These are phyloP conservation scores for Tieghemiomyces parasiticus DNA, from an alignment of 192 early-diverging fungal genomes.

Conservation along the genomic window DNA sequence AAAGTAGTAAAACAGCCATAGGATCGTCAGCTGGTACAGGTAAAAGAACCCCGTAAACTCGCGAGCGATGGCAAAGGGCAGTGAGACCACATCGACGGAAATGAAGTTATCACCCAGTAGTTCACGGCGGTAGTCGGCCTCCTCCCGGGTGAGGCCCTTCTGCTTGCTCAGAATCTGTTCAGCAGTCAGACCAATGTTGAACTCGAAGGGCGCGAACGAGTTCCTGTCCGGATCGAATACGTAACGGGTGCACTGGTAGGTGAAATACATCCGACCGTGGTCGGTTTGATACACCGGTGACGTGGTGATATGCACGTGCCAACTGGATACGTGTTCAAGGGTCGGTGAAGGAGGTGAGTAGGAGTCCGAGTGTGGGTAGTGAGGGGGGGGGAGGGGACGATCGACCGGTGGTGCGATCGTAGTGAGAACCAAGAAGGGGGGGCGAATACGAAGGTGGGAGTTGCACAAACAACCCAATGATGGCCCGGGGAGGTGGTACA, in stretches of 20 bases:
- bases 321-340: too few species aligned
- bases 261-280: constrained; percentile 33
- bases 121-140: constrained; percentile 32
- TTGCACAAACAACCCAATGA: too few species aligned
- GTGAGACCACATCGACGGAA: constrained; percentile 32
- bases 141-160: constrained; percentile 30
- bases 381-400: too few species aligned
- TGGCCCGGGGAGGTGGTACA: too few species aligned
- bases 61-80: constrained; percentile 27
- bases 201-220: constrained; percentile 32
- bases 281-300: constrained; percentile 21
- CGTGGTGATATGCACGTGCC: constrained; percentile 19
- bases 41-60: constrained; percentile 37
- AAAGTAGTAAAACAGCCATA: constrained; percentile 33
- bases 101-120: constrained; percentile 44
- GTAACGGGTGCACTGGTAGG: constrained; percentile 48
- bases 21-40: constrained; percentile 29
- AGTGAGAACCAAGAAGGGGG: too few species aligned
- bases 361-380: too few species aligned
- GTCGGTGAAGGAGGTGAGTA: too few species aligned
- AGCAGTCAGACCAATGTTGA: constrained; percentile 30
- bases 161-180: constrained; percentile 18
- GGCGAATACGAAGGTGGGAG: too few species aligned
- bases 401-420: too few species aligned
- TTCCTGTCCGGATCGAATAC: constrained; percentile 31